Evolutionary conservation across 805 yeast genomes (phyloP), one percentile per base, ranked within the genome.

Genomic region (Teunomyces funiuensis): DNA sequence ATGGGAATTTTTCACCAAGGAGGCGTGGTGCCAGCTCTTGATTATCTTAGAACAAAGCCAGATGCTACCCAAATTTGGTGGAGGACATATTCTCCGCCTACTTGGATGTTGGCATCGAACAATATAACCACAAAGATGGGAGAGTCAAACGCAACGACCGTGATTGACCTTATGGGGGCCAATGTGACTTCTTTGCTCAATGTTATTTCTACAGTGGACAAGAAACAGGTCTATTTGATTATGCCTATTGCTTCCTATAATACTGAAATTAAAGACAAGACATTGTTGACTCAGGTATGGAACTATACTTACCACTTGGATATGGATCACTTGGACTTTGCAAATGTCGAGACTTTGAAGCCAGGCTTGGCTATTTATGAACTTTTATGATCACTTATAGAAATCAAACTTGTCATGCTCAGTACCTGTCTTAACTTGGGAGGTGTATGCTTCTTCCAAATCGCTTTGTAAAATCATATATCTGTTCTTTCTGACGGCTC

Each of bases 321-420:
- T 52, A 50, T 88, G 65, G 96, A 88, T 55, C 91, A 85, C 58
- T 67, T 87, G 37, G 88, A 86, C 48, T 58, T 71, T 27, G 51
- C 58, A 4, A 69, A 77, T 41, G 45, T 64, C 37, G 60, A 64
- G 1, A 73, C 82, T 2, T 66, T 85, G 41, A 54, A 54, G 6
- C 88, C 88, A 1, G 95, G 95, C 0, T 58, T 85, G 13, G 80
- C 76, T 1, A 61, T 79, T n/a, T 83, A 79, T 61, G 65, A 61
- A 40, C 57, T 74, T 5, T 41, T 53, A 29, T 8, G 22, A 38
- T 30, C 50, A 93, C 74, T 89, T 91, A 71, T 93, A 93, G 78
- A 93, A 93, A 47, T 95, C 99, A 66, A 91, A 93, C 72, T 93
- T 93, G 63, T 93, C 99, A 52, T 86, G 95, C 65, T 95, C 99